Evolutionary conservation across 106 monocot species (phyloP), one percentile per base, ranked within the genome.

Genomic region (Dactylorhiza incarnata): DNA sequence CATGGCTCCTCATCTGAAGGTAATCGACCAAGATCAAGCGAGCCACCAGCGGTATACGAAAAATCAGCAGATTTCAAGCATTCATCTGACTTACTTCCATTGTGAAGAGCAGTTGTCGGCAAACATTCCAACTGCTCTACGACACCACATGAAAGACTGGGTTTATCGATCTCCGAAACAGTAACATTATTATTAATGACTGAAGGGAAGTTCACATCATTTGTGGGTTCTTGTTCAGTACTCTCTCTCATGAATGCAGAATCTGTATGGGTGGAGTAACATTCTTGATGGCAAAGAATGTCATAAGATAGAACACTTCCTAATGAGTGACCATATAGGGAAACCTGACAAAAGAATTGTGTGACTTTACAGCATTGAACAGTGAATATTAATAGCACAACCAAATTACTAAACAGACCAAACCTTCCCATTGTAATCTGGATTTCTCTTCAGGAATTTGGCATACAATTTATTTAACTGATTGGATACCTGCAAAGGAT

Each of bases 221-320:
- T 44, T 5, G 63, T 48, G 53, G 72, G 46, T 68, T 67, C 83
- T 50, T 77, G 72, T 37, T 87, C 81, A 55, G 22, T 20, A 9
- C 52, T 24, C 45, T 17, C 70, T 79, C 76, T 85, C 71, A 76
- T 77, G 63, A 43, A 68, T 2, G 83, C 50, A 71, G 78, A 78
- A 12, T 83, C 86, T 78, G 84, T 77, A 19, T 83, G 72, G 80
- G 72, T 81, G 22, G 83, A 74, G 24, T 84, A 78, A 68, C 70
- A 74, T 52, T 99, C 78, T 85, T 99, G 97, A 74, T 99, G 97
- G 67, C 97, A 99, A 76, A 99, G 97, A 19, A 99, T 99, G 76
- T 99, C 97, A 88, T 91, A 99, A 65, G 97, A 89, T 11, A 99
- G 81, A 78, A 99, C 97, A 82, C 97, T 99, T 72, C 97, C 97